Base-by-base conservation (phyloP, 345 rosid species). In the Syzygium aromaticum region DNA sequence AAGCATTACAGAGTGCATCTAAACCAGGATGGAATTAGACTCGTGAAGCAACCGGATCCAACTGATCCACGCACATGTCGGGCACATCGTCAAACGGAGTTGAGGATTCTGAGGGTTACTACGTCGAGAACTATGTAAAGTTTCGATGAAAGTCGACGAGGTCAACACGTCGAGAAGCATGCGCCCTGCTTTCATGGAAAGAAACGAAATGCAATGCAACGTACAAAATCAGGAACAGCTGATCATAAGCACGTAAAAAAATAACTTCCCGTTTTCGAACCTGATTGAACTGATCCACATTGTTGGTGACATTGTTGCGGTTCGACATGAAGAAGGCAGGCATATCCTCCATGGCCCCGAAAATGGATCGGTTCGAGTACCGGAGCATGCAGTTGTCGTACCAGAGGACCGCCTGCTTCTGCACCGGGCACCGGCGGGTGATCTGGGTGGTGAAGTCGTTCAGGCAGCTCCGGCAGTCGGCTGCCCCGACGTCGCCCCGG, bases 1-100 rank as follows among this genome's bases (percentile, higher is more conserved):
- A 43, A 43, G 63, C 25, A 57, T 57, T 57, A 23, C 63, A 57
- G 11, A 23, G 63, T 57, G 61, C 1, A 56, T 27, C 63, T 56
- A 56, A 56, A 56, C 61, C 2, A 4, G 2, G 6, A 56, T 0
- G 61, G 61, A 56, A 56, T 56, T 56, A 2, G 13, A 23, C 61
- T 23, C n/a, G 23, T 22, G 12, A 14, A 27, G 30, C 67, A 27
- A 2, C 6, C 28, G 0, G 0, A 25, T 59, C 4, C 0, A 12
- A 59, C 30, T 6, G 67, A 59, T 59, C 30, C 3, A 15, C 67
- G 2, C 3, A 15, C 67, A 5, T 27, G 30, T 59, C 8, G 67
- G 67, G 67, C 16, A 27, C 1, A 12, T 59, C 8, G 3, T 59
- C 67, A 13, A 59, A 30, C 3, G 16, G 67, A 27, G 67, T 27